A percentile compares a stretch with the other conserved stretches of the same genome.
phyloP scores from a whole-genome alignment of 192 early-diverging fungal species.

The Coemansia sp. region DNA sequence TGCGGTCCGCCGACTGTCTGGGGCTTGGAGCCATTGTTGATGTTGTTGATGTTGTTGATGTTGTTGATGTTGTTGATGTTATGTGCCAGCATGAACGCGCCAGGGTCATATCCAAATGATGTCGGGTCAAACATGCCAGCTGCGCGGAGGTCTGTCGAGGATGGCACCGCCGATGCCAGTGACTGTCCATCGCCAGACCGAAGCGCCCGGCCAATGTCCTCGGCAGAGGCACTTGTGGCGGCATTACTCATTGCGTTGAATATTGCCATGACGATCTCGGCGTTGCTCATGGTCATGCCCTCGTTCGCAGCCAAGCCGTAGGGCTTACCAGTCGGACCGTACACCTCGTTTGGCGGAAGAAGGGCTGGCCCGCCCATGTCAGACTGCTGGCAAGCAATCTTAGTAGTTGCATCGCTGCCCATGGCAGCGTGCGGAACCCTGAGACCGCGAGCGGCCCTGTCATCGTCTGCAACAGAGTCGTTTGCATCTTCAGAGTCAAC shows the following conservation, averaged over 20 bases:
- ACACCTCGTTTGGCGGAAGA: conserved; percentile 20
- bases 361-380: neutral
- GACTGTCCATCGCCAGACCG: neutral
- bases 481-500: conserved; percentile 12
- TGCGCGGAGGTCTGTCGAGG: conserved; percentile 1
- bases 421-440: neutral
- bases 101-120: conserved; percentile 33
- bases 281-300: conserved; percentile 15
- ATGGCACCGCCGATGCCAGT: neutral
- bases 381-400: neutral
- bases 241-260: conserved; percentile 47
- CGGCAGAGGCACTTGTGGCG: conserved; percentile 1
- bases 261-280: conserved; percentile 44
- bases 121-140: conserved; percentile 17
- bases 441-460: neutral
- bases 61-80: neutral
- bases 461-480: neutral
- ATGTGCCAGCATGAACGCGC: conserved; percentile 20
- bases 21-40: conserved; percentile 3
- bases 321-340: conserved; percentile 17
- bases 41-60: neutral
- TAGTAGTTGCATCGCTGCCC: neutral
- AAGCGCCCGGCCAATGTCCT: neutral
- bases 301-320: neutral
- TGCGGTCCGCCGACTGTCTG: conserved; percentile 13